phyloP scores from a whole-genome alignment of 768 basidiomycete species.

The Trametes elegans region DNA sequence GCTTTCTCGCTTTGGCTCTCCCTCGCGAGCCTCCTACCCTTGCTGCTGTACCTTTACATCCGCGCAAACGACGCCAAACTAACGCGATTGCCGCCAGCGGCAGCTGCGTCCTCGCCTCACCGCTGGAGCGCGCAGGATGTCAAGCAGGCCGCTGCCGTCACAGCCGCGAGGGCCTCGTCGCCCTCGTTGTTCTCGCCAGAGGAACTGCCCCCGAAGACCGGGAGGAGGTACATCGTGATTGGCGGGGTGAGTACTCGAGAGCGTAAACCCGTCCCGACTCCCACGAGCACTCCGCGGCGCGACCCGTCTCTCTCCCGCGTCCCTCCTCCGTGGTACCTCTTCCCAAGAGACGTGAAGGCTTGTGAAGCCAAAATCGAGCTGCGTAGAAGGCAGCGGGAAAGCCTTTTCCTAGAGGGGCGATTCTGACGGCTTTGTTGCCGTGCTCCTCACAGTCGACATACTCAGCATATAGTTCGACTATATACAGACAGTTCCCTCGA shows the following conservation, averaged over 20 bases:
- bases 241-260: slow-evolving; percentile 56
- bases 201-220: slow-evolving; percentile 65
- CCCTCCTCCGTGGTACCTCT: too few relatives aligned
- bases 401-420: too few relatives aligned
- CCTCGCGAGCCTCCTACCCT: slow-evolving; percentile 7
- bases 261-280: not conserved
- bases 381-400: too few relatives aligned
- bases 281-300: too few relatives aligned
- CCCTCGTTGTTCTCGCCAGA: slow-evolving; percentile 35
- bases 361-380: too few relatives aligned
- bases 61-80: slow-evolving; percentile 56
- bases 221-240: slow-evolving; percentile 71
- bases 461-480: too few relatives aligned
- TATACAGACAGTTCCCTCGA: too few relatives aligned
- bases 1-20: slow-evolving; percentile 7
- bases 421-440: too few relatives aligned
- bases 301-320: too few relatives aligned
- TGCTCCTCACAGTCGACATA: too few relatives aligned
- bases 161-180: slow-evolving; percentile 31
- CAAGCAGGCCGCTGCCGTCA: slow-evolving; percentile 33
- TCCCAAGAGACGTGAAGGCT: too few relatives aligned
- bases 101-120: slow-evolving; percentile 46
- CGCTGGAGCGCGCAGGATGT: slow-evolving; percentile 48
- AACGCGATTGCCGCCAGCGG: slow-evolving; percentile 46
- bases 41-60: slow-evolving; percentile 39